Conservation (phyloP, 805 yeast genomes). For the Myxozyma monticola region DNA sequence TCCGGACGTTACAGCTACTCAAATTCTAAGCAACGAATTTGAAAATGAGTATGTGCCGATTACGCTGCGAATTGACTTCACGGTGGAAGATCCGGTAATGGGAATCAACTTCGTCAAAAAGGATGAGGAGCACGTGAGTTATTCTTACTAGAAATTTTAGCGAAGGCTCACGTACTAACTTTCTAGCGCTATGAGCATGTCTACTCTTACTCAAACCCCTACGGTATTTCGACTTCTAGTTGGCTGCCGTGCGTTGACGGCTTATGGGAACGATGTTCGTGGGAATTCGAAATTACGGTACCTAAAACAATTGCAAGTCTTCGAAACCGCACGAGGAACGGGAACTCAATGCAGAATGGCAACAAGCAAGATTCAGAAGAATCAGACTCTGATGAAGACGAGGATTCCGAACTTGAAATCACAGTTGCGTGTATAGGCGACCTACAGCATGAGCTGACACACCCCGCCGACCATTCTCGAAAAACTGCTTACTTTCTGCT, state of each 20-base stretch:
- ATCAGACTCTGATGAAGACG: constrained; percentile 38
- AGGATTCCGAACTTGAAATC: constrained; percentile 43
- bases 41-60: constrained; percentile 67
- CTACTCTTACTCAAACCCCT: constrained; percentile 76
- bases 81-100: constrained; percentile 60
- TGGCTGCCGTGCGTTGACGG: constrained; percentile 98
- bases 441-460: constrained; percentile 60
- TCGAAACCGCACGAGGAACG: constrained; percentile 39
- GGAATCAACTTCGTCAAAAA: constrained; percentile 72
- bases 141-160: too few species aligned
- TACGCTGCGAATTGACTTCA: constrained; percentile 66
- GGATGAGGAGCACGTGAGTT: constrained; percentile 12
- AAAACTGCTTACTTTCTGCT: constrained; percentile 72
- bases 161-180: neutral
- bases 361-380: constrained; percentile 17
- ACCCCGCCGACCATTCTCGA: constrained; percentile 70
- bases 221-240: constrained; percentile 81
- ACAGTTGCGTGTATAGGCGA: constrained; percentile 47
- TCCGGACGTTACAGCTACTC: constrained; percentile 34
- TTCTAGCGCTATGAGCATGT: constrained; percentile 44
- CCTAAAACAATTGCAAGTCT: constrained; percentile 80
- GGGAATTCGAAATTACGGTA: constrained; percentile 86
- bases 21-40: constrained; percentile 34
- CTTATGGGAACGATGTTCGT: constrained; percentile 81
- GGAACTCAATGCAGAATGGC: neutral